A percentile compares a stretch with the other conserved stretches of the same genome.
Evolutionary conservation across 1,284 basidiomycete species (phyloP).

Genomic region (Omphalotus olearius): DNA sequence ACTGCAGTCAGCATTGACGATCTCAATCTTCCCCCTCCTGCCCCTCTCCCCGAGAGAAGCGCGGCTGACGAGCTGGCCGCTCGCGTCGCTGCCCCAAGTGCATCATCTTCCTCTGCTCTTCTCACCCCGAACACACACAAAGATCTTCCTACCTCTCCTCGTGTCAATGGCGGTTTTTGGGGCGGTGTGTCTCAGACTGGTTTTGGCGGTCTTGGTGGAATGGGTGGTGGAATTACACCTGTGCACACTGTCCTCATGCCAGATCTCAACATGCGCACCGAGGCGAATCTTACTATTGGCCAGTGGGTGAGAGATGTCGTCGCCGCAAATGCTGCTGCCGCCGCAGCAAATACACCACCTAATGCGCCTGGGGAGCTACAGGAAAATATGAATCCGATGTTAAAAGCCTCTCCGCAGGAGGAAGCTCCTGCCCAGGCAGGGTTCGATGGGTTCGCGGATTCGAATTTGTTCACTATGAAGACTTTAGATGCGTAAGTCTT

Average conservation of each 20-base stretch:
- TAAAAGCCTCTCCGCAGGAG: constrained; percentile 44
- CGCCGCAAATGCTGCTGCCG: constrained; percentile 12
- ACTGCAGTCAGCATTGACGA: constrained; percentile 16
- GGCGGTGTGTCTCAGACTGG: constrained; percentile 46
- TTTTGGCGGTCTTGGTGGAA: constrained; percentile 34
- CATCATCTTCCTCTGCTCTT: constrained; percentile 28
- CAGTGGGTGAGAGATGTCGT: constrained; percentile 15
- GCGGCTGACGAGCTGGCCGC: constrained; percentile 31
- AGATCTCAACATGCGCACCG: constrained; percentile 24
- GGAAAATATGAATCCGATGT: constrained; percentile 80
- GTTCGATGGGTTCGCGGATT: constrained; percentile 71
- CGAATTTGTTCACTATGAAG: constrained; percentile 79
- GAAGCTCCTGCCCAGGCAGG: constrained; percentile 19
- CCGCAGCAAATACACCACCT: constrained; percentile 6
- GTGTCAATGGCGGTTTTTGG: constrained; percentile 63
- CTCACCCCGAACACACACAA: constrained; percentile 79
- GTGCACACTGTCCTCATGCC: constrained; percentile 85
- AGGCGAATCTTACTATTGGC: constrained; percentile 8
- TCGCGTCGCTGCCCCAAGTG: constrained; percentile 15
- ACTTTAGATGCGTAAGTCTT: constrained; percentile 68
- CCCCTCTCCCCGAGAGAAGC: constrained; percentile 36
- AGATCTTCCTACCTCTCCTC: constrained; percentile 68
- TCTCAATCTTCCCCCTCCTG: constrained; percentile 42
- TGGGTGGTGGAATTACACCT: constrained; percentile 68
- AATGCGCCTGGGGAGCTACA: constrained; percentile 36